phyloP scores from a whole-genome alignment of 2,329 filamentous ascomycete species.

The Stachybotrys elegans region DNA sequence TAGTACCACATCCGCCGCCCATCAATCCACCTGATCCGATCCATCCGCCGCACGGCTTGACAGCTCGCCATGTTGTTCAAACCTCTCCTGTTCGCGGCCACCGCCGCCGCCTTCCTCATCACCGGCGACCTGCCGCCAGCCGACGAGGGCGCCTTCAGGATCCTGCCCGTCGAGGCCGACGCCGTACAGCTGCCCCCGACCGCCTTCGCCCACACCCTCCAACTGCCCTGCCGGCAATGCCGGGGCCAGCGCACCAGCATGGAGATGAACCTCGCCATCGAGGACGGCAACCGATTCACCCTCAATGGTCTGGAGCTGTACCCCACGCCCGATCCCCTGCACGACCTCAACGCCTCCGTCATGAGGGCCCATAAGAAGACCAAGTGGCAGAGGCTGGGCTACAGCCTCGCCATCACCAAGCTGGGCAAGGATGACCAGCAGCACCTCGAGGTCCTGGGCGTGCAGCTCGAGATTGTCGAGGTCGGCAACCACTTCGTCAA shows the following conservation, averaged over 20 bases:
- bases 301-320: slow-evolving; percentile 60
- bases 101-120: slow-evolving; percentile 45
- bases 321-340: slow-evolving; percentile 43
- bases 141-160: slow-evolving; percentile 36
- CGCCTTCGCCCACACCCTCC: slow-evolving; percentile 32
- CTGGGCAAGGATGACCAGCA: slow-evolving; percentile 45
- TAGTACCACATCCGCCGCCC: no score
- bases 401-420: slow-evolving; percentile 37
- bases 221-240: slow-evolving; percentile 51
- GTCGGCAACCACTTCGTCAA: slow-evolving; percentile 52
- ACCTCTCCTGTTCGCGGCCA: slow-evolving; percentile 25
- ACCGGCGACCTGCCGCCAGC: slow-evolving; percentile 37
- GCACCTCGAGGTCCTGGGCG: slow-evolving; percentile 43
- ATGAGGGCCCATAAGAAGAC: slow-evolving; percentile 31
- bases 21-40: no score
- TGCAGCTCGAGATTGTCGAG: slow-evolving; percentile 56
- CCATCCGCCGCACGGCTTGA: no score
- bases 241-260: slow-evolving; percentile 40
- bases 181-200: slow-evolving; percentile 30
- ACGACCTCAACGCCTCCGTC: slow-evolving; percentile 40
- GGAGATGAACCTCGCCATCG: slow-evolving; percentile 50
- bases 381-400: slow-evolving; percentile 40
- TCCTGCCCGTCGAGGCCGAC: slow-evolving; percentile 29
- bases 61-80: slow-evolving; percentile 27
- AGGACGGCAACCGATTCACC: slow-evolving; percentile 42